Percentiles rank a stretch among this genome's conserved stretches.
Conservation (phyloP, 345 rosid species). For the Angophora floribunda region DNA sequence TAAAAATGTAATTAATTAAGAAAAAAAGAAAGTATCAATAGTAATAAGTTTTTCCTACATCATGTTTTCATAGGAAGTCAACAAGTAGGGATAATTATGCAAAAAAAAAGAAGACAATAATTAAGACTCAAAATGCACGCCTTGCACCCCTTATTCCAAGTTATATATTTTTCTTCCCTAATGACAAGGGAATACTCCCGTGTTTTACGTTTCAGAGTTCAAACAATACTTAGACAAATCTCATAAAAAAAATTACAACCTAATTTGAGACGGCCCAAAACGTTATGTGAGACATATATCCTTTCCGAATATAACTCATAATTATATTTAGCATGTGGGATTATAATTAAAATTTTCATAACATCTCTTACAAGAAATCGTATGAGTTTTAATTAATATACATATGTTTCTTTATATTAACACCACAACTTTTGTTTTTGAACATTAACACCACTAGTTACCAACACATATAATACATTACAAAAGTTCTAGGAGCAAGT, state of each 20-base stretch:
- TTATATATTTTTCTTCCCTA: too few relatives aligned
- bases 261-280: background rate
- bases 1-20: background rate
- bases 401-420: background rate
- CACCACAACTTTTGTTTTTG: background rate
- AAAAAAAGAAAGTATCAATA: background rate
- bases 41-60: background rate
- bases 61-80: background rate
- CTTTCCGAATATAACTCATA: too few relatives aligned
- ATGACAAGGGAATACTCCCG: too few relatives aligned
- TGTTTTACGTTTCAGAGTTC: too few relatives aligned
- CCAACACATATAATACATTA: too few relatives aligned
- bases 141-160: too few relatives aligned
- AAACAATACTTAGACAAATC: background rate
- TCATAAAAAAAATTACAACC: background rate
- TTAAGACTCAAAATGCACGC: background rate
- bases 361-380: background rate
- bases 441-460: too few relatives aligned
- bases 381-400: too few relatives aligned
- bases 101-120: background rate
- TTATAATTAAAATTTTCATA: background rate
- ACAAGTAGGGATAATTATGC: background rate
- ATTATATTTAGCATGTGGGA: background rate
- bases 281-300: background rate
- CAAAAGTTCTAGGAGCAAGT: background rate